These are phyloP conservation scores for Penicillium sclerotigenum DNA, from an alignment of 2,329 filamentous ascomycete species.

Conservation along the genomic window DNA sequence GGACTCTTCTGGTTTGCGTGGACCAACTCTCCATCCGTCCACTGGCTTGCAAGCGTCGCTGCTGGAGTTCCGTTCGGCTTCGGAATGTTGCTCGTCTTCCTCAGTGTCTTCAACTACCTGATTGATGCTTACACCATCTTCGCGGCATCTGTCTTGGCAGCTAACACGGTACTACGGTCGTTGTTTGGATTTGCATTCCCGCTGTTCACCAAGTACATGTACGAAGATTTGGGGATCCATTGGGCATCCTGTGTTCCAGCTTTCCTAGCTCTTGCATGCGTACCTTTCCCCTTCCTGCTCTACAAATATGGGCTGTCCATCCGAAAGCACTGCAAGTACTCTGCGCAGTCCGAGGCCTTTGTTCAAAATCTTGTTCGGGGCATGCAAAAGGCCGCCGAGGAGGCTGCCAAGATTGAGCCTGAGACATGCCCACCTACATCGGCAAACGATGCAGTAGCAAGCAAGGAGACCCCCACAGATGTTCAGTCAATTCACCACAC, in stretches of 20 bases:
- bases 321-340: constrained; percentile 43
- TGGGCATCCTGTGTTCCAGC: constrained; percentile 49
- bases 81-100: constrained; percentile 43
- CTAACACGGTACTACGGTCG: constrained; percentile 47
- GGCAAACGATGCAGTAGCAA: background rate
- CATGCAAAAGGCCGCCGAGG: background rate
- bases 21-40: constrained; percentile 49
- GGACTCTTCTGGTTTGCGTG: constrained; percentile 61
- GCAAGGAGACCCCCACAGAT: constrained; percentile 17
- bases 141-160: constrained; percentile 43
- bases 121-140: constrained; percentile 46
- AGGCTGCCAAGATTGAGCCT: background rate
- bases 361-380: constrained; percentile 17
- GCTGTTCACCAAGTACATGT: constrained; percentile 48
- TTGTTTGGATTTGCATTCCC: constrained; percentile 49
- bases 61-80: constrained; percentile 42
- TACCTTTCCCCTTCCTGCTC: constrained; percentile 46
- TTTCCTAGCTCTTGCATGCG: constrained; percentile 46
- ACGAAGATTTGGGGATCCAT: constrained; percentile 45
- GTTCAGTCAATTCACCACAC: constrained; percentile 11
- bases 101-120: constrained; percentile 43
- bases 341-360: constrained; percentile 34
- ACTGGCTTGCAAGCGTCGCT: constrained; percentile 41
- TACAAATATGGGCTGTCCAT: constrained; percentile 43
- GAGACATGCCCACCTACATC: background rate